Conservation (phyloP, 805 yeast genomes). For the Ogataea nitratoaversa region DNA sequence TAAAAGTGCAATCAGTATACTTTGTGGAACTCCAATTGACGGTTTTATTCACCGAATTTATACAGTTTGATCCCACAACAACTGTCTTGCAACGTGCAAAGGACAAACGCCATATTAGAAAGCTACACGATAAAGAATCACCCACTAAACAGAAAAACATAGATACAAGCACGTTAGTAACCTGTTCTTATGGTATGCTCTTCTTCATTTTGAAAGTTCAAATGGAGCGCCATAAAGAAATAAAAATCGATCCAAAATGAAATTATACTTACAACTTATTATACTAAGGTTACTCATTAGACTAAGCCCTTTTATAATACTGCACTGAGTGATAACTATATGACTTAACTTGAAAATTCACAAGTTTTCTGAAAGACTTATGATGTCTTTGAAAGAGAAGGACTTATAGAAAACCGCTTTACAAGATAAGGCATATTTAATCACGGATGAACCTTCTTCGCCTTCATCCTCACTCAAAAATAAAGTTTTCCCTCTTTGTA, state of each 20-base stretch:
- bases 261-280: conserved; percentile 1
- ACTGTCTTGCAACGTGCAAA: conserved; percentile 12
- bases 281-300: neutral
- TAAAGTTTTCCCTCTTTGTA: neutral
- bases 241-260: neutral
- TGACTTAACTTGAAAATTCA: no score
- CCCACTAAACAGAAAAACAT: conserved; percentile 20
- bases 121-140: conserved; percentile 26
- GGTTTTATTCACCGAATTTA: conserved; percentile 5
- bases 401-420: no score
- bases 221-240: neutral
- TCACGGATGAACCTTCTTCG: no score
- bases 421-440: no score
- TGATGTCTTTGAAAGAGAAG: neutral
- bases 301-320: no score
- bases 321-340: neutral
- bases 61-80: conserved; percentile 16
- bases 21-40: conserved; percentile 19
- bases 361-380: no score
- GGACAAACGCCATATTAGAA: conserved; percentile 28
- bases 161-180: neutral
- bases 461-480: neutral
- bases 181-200: neutral
- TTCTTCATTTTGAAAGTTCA: no score
- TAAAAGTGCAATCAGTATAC: conserved; percentile 12